Conservation (phyloP, 148 eudicot genomes). For the Chenopodium suecicum region DNA sequence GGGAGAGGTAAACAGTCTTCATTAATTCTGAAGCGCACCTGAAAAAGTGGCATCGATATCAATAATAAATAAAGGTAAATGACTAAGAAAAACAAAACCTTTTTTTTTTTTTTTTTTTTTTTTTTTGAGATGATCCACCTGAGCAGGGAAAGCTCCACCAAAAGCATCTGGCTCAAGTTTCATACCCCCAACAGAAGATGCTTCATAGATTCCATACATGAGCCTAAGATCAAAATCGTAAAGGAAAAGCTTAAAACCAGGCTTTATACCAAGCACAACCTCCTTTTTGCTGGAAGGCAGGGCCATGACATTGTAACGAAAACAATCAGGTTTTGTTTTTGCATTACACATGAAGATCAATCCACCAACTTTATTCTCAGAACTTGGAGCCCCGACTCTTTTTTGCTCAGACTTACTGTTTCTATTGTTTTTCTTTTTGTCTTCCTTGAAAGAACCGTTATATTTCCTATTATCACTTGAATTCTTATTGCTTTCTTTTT, state of each 20-base stretch:
- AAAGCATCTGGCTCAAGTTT: constrained; percentile 80
- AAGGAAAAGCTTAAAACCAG: constrained; percentile 72
- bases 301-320: constrained; percentile 62
- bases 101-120: not conserved
- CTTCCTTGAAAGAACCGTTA: not conserved
- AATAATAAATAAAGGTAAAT: not conserved
- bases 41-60: constrained; percentile 14
- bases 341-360: constrained; percentile 79
- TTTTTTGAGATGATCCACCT: constrained; percentile 40
- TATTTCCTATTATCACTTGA: constrained; percentile 8
- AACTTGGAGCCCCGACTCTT: constrained; percentile 19
- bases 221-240: constrained; percentile 73
- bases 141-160: constrained; percentile 77
- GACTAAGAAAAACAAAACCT: not conserved
- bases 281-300: constrained; percentile 49
- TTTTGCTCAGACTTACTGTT: constrained; percentile 22
- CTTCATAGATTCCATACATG: constrained; percentile 63
- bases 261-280: constrained; percentile 55
- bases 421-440: constrained; percentile 19
- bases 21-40: constrained; percentile 66
- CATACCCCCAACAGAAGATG: constrained; percentile 73
- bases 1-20: constrained; percentile 67
- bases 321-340: constrained; percentile 83
- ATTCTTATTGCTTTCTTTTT: constrained; percentile 9
- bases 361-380: constrained; percentile 41